These are phyloP conservation scores for Beauveria scarabaeidicola DNA, from an alignment of 2,329 filamentous ascomycete species.

Conservation along the genomic window DNA sequence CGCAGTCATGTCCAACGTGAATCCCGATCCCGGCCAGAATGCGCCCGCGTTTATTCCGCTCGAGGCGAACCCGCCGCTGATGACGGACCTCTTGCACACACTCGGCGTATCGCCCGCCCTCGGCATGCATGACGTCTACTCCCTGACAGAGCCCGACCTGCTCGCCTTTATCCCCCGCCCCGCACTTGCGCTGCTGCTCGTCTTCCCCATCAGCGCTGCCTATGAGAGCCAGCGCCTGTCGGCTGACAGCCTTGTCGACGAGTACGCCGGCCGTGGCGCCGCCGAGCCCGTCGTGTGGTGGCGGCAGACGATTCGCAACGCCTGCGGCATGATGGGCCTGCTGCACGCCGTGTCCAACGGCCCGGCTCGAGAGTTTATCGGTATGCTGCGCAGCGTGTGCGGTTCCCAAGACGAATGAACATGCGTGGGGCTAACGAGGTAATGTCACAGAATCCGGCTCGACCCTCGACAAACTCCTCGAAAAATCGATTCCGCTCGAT, in stretches of 20 bases:
- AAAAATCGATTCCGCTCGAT: conserved; percentile 59
- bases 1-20: conserved; percentile 25
- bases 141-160: conserved; percentile 75
- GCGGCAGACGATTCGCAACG: conserved; percentile 88
- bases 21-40: conserved; percentile 31
- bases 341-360: conserved; percentile 79
- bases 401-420: neutral
- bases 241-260: conserved; percentile 57
- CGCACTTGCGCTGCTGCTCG: conserved; percentile 78
- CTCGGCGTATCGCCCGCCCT: conserved; percentile 75
- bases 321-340: conserved; percentile 83
- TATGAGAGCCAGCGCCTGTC: conserved; percentile 70
- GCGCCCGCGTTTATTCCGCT: conserved; percentile 48
- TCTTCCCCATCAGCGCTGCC: conserved; percentile 73
- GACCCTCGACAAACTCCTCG: conserved; percentile 56
- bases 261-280: conserved; percentile 61
- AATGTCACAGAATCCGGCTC: conserved; percentile 35
- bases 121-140: conserved; percentile 84
- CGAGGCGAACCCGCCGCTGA: conserved; percentile 77
- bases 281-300: conserved; percentile 83
- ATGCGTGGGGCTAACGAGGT: neutral
- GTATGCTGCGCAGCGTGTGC: conserved; percentile 23
- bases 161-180: conserved; percentile 83
- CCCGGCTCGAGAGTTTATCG: conserved; percentile 53
- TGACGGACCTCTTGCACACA: conserved; percentile 72